Base-by-base conservation (phyloP, 225 moss, liverwort and hornwort genomes). In the Pseudoscleropodium purum region DNA sequence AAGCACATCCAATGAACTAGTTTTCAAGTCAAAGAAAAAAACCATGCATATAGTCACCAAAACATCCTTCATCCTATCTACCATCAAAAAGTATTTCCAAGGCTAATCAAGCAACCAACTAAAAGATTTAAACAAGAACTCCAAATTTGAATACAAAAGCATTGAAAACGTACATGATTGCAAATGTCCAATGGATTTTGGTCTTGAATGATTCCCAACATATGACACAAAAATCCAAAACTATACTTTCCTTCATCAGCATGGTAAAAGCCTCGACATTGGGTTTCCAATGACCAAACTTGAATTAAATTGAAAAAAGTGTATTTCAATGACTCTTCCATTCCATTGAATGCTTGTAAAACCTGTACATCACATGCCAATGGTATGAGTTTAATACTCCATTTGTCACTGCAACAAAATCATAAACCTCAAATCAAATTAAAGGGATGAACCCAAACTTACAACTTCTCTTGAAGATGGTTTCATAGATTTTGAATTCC, bases 321-420 rank as follows among this genome's bases (percentile, higher is more conserved):
- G 3, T 5, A 59, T 85, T 15, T 59, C 85, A 85, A 18, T 5
- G 20, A 20, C 2, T 1, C 0, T 0, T 10, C 1, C 6, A 79
- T 0, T 11, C 0, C 0, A 18, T 59, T 27, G 27, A 59, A n/a
- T 15, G 0, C 26, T 0, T 2, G 1, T 1, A 18, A 11, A 27
- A 39, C 11, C 27, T 79, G 3, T 6, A 57, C 27, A 59, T n/a
- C n/a, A 79, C 6, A 59, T 9, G 6, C 4, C 57, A 57, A n/a
- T 7, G 17, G 9, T 16, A 84, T 5, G 0, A 20, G 3, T 25
- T n/a, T 8, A 39, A 2, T 15, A 13, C 6, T 23, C 31, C 13
- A 30, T 9, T 8, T 31, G 0, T 6, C 43, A 1, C 2, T 31
- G 4, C 4, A 24, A 64, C 5, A 18, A 13, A 9, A 16, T 2